Base-by-base conservation (phyloP, 1,139 yeast species). In the Hansenula anomala region DNA sequence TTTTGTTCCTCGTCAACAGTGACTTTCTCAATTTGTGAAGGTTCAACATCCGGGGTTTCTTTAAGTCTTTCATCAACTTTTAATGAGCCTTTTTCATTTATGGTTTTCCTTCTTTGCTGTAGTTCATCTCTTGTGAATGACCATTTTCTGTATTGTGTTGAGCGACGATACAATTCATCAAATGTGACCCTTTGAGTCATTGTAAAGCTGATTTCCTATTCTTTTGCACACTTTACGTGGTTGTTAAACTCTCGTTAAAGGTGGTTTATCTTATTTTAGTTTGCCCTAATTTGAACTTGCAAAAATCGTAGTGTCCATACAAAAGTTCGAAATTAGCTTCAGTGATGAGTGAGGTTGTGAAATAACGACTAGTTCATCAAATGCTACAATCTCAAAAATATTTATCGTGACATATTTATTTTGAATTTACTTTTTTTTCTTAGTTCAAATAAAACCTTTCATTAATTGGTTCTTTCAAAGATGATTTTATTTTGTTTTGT, bases 71-170 rank as follows among this genome's bases (percentile, higher is more conserved):
- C 60, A 19, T 60, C 51, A 0, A 81, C 77, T 6, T 52, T 49
- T 3, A 40, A 43, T 24, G 63, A 59, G 1, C 94, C 94, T 26
- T 67, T 61, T 28, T 66, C 67, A 55, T 86, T 80, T 9, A 79
- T 70, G 12, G 60, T 54, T 11, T 52, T 52, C 42, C 87, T 67
- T 29, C 66, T 60, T 18, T 67, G 64, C 4, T 58, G 62, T n/a
- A 90, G 66, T 40, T 73, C 72, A 4, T 74, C 76, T 18, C 58
- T 55, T 0, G 89, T 79, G 58, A 75, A 89, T 1, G 97, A 89
- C 98, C 98, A 92, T 17, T 78, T 45, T 39, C 82, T 69, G 58
- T 72, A 92, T 63, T 92, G 98, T 0, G 94, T 74, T 6, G 96
- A 86, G 37, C 89, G 73, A 39, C 97, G 73, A 60, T 87, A 92